phyloP scores from a whole-genome alignment of 2,329 filamentous ascomycete species.

The Zymoseptoria ardabiliae region DNA sequence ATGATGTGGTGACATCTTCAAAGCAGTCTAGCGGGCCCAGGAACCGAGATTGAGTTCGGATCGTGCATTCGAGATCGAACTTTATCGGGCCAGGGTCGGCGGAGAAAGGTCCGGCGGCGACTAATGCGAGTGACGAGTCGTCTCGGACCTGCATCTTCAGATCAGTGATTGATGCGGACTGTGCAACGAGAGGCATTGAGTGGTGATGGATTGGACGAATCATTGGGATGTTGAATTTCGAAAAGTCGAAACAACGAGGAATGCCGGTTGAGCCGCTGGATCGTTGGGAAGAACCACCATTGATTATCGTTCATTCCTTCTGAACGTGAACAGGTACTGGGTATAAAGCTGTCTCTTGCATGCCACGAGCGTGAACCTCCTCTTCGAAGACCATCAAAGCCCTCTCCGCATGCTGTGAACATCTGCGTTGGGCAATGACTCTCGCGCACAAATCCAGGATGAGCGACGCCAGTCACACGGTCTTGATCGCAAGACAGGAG shows the following conservation, averaged over 20 bases:
- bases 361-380: neutral
- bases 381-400: neutral
- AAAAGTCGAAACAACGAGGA: too few species aligned
- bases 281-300: too few species aligned
- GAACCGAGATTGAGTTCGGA: neutral
- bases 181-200: too few species aligned
- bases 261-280: too few species aligned
- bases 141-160: neutral
- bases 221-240: too few species aligned
- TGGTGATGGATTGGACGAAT: too few species aligned
- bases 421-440: neutral
- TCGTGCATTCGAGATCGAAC: neutral
- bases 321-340: neutral
- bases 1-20: neutral
- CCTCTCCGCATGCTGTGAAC: neutral
- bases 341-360: neutral
- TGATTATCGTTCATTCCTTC: neutral
- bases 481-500: neutral
- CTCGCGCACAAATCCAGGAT: neutral
- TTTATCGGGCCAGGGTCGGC: neutral
- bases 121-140: neutral
- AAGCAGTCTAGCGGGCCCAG: neutral
- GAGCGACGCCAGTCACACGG: neutral
- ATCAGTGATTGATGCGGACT: too few species aligned
- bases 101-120: neutral